Evolutionary conservation across 164 flowering plant genomes (phyloP).

Genomic region (Vitis amurensis): DNA sequence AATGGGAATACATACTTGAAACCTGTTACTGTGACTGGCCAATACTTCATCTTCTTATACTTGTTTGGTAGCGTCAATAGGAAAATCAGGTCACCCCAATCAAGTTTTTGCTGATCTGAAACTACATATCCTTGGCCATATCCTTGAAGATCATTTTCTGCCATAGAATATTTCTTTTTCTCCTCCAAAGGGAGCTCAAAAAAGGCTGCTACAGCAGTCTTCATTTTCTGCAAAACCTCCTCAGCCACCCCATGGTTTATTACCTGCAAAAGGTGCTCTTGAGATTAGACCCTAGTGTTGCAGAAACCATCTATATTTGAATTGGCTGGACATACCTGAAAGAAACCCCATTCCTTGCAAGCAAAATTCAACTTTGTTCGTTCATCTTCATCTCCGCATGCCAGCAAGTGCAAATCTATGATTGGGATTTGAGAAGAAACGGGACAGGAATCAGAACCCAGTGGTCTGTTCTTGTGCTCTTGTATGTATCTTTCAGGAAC

Average conservation of each 20-base stretch:
- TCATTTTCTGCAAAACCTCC: constrained; percentile 14
- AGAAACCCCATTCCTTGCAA: constrained; percentile 36
- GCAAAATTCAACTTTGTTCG: constrained; percentile 19
- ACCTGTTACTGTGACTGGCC: constrained; percentile 17
- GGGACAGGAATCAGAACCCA: too few relatives aligned
- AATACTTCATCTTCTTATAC: constrained; percentile 13
- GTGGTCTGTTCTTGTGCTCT: too few relatives aligned
- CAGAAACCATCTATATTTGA: neutral
- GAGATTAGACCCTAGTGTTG: neutral
- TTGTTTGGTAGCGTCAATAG: constrained; percentile 13
- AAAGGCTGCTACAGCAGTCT: constrained; percentile 17
- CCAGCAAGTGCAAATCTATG: constrained; percentile 27
- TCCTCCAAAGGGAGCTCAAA: constrained; percentile 23
- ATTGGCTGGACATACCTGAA: constrained; percentile 11
- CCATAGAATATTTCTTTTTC: constrained; percentile 21
- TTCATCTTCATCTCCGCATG: constrained; percentile 15
- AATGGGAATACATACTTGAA: constrained; percentile 12
- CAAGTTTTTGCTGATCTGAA: constrained; percentile 25
- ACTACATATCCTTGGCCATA: constrained; percentile 25
- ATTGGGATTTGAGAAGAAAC: neutral
- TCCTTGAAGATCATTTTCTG: constrained; percentile 26
- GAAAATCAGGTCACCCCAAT: constrained; percentile 16
- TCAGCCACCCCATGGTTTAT: constrained; percentile 21
- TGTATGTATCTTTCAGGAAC: too few relatives aligned
- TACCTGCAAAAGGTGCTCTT: constrained; percentile 16